A percentile compares a stretch with the other conserved stretches of the same genome.
Evolutionary conservation across 768 basidiomycete genomes (phyloP).

Genomic region (Lactarius tabidus): DNA sequence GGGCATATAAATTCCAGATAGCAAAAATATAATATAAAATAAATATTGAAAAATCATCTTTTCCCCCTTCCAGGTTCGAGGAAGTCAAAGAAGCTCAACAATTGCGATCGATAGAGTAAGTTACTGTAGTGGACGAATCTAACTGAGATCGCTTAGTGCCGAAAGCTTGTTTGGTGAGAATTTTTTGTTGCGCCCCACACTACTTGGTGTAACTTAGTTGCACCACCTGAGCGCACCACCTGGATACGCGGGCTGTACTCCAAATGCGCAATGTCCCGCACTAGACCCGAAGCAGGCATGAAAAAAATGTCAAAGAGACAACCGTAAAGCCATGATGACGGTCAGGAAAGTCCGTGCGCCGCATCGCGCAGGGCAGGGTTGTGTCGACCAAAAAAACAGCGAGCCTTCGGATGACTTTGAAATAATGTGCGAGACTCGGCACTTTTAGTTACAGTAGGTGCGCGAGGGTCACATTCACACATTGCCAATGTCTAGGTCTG

Average conservation of each 20-base stretch:
- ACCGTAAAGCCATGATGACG: neutral
- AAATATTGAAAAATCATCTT: neutral
- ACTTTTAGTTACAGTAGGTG: too few relatives aligned
- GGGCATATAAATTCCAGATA: neutral
- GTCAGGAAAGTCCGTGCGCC: slow-evolving; percentile 12
- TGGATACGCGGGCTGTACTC: neutral
- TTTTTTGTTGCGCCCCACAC: neutral
- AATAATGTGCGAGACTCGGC: slow-evolving; percentile 13
- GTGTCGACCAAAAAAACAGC: neutral
- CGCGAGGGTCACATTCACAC: too few relatives aligned
- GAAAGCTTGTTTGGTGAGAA: neutral
- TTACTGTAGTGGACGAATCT: neutral
- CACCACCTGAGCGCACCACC: neutral
- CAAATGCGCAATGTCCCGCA: neutral
- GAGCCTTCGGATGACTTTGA: neutral
- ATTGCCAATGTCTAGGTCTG: too few relatives aligned
- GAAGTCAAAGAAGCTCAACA: neutral
- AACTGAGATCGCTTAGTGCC: neutral
- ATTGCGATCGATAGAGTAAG: neutral
- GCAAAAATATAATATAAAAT: neutral
- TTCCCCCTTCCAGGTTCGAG: neutral
- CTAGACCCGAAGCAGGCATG: neutral
- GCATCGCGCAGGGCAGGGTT: neutral
- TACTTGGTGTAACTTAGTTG: neutral
- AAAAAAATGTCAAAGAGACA: neutral